A percentile compares a stretch with the other conserved stretches of the same genome.
Conservation (phyloP, 305 asterid species). For the Fraxinus greggii region DNA sequence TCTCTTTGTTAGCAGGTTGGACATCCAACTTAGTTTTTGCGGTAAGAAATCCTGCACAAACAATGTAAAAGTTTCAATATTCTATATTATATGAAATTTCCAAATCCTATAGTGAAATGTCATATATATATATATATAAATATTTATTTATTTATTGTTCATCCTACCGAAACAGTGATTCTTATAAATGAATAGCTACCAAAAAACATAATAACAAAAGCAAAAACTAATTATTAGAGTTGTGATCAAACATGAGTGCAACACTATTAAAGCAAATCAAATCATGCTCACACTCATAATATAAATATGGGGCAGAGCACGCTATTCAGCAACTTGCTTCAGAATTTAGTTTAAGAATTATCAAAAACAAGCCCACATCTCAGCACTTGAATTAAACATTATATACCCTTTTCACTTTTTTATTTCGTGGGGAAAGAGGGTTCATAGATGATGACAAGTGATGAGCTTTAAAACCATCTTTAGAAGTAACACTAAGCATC, state of each 20-base stretch:
- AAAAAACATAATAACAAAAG: background rate
- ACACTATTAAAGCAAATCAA: background rate
- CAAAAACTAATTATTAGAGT: background rate
- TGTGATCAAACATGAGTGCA: background rate
- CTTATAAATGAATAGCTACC: background rate
- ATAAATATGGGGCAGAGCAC: background rate
- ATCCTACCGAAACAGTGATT: background rate
- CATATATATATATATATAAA: too few relatives aligned
- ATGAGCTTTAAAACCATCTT: background rate
- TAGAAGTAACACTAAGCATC: background rate
- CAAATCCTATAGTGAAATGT: background rate
- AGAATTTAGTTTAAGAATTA: background rate
- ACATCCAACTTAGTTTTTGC: slow-evolving; percentile 20
- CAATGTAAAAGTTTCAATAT: slow-evolving; percentile 15
- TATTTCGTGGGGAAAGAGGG: background rate
- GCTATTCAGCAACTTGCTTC: background rate
- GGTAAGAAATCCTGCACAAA: slow-evolving; percentile 39
- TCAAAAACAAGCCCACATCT: background rate
- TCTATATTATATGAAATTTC: slow-evolving; percentile 1
- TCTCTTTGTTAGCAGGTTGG: slow-evolving; percentile 28
- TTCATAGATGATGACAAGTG: background rate
- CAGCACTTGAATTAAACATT: background rate
- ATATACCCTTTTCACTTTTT: background rate
- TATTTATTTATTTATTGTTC: slow-evolving; percentile 21
- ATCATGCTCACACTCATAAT: background rate